These are phyloP conservation scores for Pisolithus albus DNA, from an alignment of 768 basidiomycete genomes.

Conservation along the genomic window DNA sequence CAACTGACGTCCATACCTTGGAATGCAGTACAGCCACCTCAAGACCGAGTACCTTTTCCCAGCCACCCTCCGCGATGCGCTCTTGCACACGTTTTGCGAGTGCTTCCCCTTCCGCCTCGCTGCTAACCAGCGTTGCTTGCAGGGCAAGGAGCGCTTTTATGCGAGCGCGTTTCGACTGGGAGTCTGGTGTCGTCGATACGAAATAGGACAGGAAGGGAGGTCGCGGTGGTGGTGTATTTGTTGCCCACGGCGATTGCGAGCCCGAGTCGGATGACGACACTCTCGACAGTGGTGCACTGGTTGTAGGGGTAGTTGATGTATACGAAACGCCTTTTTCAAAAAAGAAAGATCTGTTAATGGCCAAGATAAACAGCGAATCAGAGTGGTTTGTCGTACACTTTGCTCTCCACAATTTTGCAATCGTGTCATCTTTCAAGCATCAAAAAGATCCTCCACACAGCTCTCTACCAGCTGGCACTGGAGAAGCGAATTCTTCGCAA, in stretches of 20 bases:
- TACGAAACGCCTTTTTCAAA: slow-evolving; percentile 44
- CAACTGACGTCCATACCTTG: slow-evolving; percentile 41
- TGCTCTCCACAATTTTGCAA: slow-evolving; percentile 62
- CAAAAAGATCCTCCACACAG: slow-evolving; percentile 48
- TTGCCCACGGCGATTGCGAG: neutral
- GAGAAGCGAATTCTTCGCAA: slow-evolving; percentile 46
- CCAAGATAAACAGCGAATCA: neutral
- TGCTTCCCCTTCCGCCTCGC: slow-evolving; percentile 9
- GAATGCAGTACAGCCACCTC: slow-evolving; percentile 76
- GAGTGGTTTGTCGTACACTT: slow-evolving; percentile 41
- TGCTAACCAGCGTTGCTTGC: slow-evolving; percentile 31
- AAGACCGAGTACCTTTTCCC: slow-evolving; percentile 51
- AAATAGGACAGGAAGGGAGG: slow-evolving; percentile 55
- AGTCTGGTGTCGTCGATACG: slow-evolving; percentile 75
- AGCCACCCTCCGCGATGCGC: slow-evolving; percentile 13
- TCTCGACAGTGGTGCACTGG: slow-evolving; percentile 3
- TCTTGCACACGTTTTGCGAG: slow-evolving; percentile 15
- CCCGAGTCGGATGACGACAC: slow-evolving; percentile 7
- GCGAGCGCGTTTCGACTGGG: slow-evolving; percentile 62
- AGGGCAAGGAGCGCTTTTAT: slow-evolving; percentile 76
- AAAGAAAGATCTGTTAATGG: neutral
- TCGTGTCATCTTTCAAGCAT: slow-evolving; percentile 42
- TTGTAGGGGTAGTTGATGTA: slow-evolving; percentile 25
- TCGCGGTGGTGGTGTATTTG: slow-evolving; percentile 3
- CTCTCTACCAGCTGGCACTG: slow-evolving; percentile 59